Percentiles rank a stretch among this genome's conserved stretches.
phyloP scores from a whole-genome alignment of 2,329 filamentous ascomycete genomes.

The Leptographium wingfieldii region DNA sequence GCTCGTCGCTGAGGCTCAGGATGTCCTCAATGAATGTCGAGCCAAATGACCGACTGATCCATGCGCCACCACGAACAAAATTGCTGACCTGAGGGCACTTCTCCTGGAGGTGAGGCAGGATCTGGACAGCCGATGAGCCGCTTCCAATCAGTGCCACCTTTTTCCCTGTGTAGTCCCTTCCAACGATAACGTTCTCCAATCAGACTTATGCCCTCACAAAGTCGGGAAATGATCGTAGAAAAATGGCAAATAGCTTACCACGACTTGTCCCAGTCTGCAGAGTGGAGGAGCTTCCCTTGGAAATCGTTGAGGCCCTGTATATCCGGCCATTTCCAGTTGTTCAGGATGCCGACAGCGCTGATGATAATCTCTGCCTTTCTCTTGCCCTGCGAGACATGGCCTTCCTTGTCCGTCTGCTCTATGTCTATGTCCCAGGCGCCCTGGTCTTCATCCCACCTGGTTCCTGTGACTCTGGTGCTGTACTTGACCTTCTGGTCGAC shows the following conservation, averaged over 20 bases:
- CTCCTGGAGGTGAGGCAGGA: slow-evolving; percentile 34
- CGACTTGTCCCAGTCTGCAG: slow-evolving; percentile 33
- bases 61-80: slow-evolving; percentile 26
- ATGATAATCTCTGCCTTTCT: slow-evolving; percentile 34
- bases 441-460: slow-evolving; percentile 29
- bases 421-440: slow-evolving; percentile 27
- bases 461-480: slow-evolving; percentile 26
- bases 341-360: slow-evolving; percentile 37
- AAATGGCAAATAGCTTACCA: not conserved
- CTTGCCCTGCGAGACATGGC: slow-evolving; percentile 24
- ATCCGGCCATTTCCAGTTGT: slow-evolving; percentile 39
- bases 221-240: not conserved
- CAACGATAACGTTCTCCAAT: too few relatives aligned
- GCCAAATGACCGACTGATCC: slow-evolving; percentile 25
- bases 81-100: slow-evolving; percentile 22
- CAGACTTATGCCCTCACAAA: too few relatives aligned
- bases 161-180: slow-evolving; percentile 33
- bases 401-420: slow-evolving; percentile 21
- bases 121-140: slow-evolving; percentile 40
- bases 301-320: slow-evolving; percentile 31
- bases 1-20: slow-evolving; percentile 26
- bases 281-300: slow-evolving; percentile 36
- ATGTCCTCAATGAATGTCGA: slow-evolving; percentile 23
- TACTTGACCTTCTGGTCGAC: slow-evolving; percentile 30
- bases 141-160: slow-evolving; percentile 42